Conservation (phyloP, 2,329 filamentous ascomycete genomes). For the Botrytis deweyae region DNA sequence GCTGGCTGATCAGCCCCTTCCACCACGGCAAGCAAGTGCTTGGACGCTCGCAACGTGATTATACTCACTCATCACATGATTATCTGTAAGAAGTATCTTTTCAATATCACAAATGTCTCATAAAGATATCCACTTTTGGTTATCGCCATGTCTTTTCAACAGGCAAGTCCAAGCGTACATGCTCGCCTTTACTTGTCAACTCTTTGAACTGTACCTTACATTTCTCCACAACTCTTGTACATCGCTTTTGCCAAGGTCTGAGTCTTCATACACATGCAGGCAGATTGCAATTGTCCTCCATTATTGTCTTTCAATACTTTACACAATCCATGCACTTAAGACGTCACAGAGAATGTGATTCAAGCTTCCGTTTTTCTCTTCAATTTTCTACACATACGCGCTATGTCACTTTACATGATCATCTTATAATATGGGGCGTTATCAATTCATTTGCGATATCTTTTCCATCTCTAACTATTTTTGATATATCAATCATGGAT, state of each 20-base stretch:
- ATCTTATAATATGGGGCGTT: neutral
- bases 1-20: neutral
- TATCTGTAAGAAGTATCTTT: neutral
- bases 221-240: neutral
- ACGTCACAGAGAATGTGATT: neutral
- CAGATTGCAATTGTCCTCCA: neutral
- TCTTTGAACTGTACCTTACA: neutral
- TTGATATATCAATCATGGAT: neutral
- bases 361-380: neutral
- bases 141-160: neutral
- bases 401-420: neutral
- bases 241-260: neutral
- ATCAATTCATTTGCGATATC: neutral
- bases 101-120: slow-evolving; percentile 6
- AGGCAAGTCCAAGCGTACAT: slow-evolving; percentile 4
- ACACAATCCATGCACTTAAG: neutral
- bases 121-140: neutral
- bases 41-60: neutral
- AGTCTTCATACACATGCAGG: neutral
- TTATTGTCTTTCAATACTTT: neutral
- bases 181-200: slow-evolving; percentile 4
- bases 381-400: neutral
- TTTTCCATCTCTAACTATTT: neutral
- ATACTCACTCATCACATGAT: neutral
- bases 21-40: slow-evolving; percentile 4